Percentiles rank a stretch among this genome's conserved stretches.
Conservation (phyloP, 306 rosid species). For the Acacia crassicarpa region DNA sequence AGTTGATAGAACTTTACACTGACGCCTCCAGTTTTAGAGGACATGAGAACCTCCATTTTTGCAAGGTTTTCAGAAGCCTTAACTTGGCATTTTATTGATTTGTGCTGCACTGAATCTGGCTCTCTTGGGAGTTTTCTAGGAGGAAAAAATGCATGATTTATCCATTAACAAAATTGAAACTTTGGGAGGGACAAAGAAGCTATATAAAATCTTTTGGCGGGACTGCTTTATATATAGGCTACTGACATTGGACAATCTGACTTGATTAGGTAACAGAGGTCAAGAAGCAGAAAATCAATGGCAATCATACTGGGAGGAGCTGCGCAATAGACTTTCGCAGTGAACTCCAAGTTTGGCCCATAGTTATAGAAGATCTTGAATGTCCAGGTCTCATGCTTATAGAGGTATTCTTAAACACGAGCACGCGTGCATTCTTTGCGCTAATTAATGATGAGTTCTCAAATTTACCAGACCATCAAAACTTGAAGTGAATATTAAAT, state of each 20-base stretch:
- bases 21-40: neutral
- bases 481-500: neutral
- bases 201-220: too few relatives aligned
- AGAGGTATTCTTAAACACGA: constrained; percentile 45
- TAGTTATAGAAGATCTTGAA: constrained; percentile 85
- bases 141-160: neutral
- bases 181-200: neutral
- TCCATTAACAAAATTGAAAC: neutral
- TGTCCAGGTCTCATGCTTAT: constrained; percentile 73
- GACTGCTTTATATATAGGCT: constrained; percentile 1
- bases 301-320: constrained; percentile 58
- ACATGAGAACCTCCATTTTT: neutral
- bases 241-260: constrained; percentile 23
- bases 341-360: constrained; percentile 60
- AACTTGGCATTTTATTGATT: neutral
- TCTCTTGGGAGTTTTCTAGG: neutral
- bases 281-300: constrained; percentile 35
- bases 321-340: constrained; percentile 64
- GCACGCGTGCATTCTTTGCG: neutral
- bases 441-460: neutral
- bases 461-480: neutral
- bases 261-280: constrained; percentile 45
- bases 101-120: neutral
- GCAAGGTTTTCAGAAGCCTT: neutral
- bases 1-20: neutral